Evolutionary conservation across 2,329 filamentous ascomycete species (phyloP), one percentile per base, ranked within the genome.

Genomic region (Phaeoacremonium minimum): DNA sequence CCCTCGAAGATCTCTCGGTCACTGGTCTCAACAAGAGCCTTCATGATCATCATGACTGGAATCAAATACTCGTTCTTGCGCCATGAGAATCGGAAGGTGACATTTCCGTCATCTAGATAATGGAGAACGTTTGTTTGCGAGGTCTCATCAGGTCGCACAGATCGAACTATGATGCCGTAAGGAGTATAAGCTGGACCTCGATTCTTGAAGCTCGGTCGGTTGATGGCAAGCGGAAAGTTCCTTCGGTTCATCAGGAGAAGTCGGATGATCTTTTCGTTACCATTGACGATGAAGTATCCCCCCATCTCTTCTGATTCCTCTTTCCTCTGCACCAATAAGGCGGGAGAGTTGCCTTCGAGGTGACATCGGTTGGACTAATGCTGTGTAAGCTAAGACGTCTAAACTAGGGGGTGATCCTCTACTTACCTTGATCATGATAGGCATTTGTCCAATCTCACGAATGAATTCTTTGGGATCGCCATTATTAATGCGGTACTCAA

Each of bases 1-100:
- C 85, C 86, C 61, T 97, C 90, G 42, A 94, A 97, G 30, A 98
- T 93, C 56, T 96, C 90, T 39, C 88, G 80, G 56, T 98, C 93
- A 57, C 95, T 98, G 13, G 93, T 98, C 60, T 98, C 91, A 3
- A 93, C 77, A 33, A 98, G 69, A 2, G 93, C 91, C 67, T 97
- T 98, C 46, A 98, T 66, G 20, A 98, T 81, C 91, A 98, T 97
- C 75, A 96, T 83, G 43, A 89, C 86, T 1, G 93, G 93, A 3
- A 98, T 77, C n/a, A 98, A 77, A 55, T 88, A 98, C 62, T 98
- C 93, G 49, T 89, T 88, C 66, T 98, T 98, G 48, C 90, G 77
- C 91, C 91, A 98, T 6, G 91, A 96, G 63, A 98, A 98, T 38
- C 93, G 78, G 64, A 98, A 95, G 1, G 88, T 97, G 51, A 97